Base-by-base conservation (phyloP, 768 basidiomycete genomes). In the Hericium rajendrae region DNA sequence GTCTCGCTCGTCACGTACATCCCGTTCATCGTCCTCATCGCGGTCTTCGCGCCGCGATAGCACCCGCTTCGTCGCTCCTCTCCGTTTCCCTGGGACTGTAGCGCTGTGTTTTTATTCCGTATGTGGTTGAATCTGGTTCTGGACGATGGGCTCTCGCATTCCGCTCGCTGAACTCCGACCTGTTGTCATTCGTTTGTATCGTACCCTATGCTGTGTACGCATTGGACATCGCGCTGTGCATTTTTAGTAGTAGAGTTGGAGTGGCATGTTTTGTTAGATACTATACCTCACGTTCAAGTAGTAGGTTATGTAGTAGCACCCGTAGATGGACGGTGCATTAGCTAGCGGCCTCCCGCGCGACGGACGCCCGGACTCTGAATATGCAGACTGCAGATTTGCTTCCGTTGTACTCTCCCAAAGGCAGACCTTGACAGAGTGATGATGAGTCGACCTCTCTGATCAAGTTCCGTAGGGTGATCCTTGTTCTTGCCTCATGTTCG, bases 1-100 rank as follows among this genome's bases (percentile, higher is more conserved):
- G 68, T 88, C 48, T 86, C 87, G 41, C 62, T 89, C 39, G 66
- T 89, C 68, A 88, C 86, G 20, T 91, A 91, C 69, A 73, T 89
- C 60, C 88, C 88, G 13, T 88, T 91, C 69, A 84, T 91, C 68
- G 73, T 86, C 61, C 79, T 86, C 58, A 73, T 88, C 62, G 84
- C 83, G 61, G 73, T 89, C 62, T 88, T 85, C 66, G 82, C 66
- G 8, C 38, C 55, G 40, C 55, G 55, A 22, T 62, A 54, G 39
- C 39, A 5, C 24, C 41, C 41, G 40, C 41, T n/a, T 12, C 8
- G 13, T 15, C 41, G 16, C 15, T 18, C 2, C 18, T 18, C 18
- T 43, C 15, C 18, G 41, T 43, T 8, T 43, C 41, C 8, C 41
- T 16, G 41, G 41, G 41, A 43, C 41, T 18, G 41, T 43, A 15